Conservation (phyloP, 2,329 filamentous ascomycete genomes). For the Epichloe sylvatica region DNA sequence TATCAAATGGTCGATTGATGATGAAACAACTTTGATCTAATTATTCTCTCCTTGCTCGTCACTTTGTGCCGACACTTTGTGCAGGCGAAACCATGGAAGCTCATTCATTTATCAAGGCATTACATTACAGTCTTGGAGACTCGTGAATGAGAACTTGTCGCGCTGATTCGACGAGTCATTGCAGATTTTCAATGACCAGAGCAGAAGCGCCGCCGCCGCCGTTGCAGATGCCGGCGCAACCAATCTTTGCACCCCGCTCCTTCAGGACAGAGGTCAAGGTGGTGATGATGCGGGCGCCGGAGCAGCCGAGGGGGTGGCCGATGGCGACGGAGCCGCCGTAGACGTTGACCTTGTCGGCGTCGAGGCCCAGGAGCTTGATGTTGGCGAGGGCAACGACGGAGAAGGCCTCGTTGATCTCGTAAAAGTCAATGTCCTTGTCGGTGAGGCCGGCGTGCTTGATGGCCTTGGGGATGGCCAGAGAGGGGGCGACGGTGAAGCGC, state of each 20-base stretch:
- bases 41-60: background rate
- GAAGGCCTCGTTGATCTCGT: slow-evolving; percentile 99
- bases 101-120: slow-evolving; percentile 1
- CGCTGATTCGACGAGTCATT: slow-evolving; percentile 34
- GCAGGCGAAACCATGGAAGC: background rate
- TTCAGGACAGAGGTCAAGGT: slow-evolving; percentile 79
- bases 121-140: slow-evolving; percentile 4
- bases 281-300: slow-evolving; percentile 82
- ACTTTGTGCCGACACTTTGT: no score
- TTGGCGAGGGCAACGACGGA: slow-evolving; percentile 93
- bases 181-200: slow-evolving; percentile 68
- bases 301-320: slow-evolving; percentile 86
- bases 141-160: background rate
- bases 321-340: slow-evolving; percentile 92
- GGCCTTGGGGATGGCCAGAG: slow-evolving; percentile 92
- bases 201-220: slow-evolving; percentile 92
- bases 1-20: background rate
- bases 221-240: slow-evolving; percentile 92
- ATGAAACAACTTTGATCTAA: background rate
- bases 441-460: slow-evolving; percentile 83
- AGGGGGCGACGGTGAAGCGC: slow-evolving; percentile 90
- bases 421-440: slow-evolving; percentile 69
- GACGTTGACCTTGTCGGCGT: slow-evolving; percentile 80
- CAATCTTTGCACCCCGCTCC: slow-evolving; percentile 87
- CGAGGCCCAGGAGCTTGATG: slow-evolving; percentile 74